Evolutionary conservation across 768 basidiomycete genomes (phyloP).

Genomic region (Mycena sanguinolenta): DNA sequence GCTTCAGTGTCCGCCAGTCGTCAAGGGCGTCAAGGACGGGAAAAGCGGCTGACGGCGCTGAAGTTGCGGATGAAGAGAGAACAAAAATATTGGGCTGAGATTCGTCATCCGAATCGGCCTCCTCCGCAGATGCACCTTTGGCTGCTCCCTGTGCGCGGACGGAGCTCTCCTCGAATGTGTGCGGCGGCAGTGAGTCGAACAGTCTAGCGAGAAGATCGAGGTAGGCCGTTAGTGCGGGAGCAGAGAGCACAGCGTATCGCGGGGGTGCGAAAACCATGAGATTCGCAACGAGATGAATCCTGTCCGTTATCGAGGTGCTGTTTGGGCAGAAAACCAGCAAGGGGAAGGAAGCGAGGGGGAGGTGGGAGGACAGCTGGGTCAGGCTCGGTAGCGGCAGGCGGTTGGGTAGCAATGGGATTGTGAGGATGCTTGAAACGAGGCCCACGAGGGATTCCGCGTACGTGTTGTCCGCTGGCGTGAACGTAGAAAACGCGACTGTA

Average conservation of each 20-base stretch:
- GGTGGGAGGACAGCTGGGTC: slow-evolving; percentile 70
- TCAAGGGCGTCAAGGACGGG: slow-evolving; percentile 66
- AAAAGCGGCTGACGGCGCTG: slow-evolving; percentile 39
- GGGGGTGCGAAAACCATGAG: slow-evolving; percentile 74
- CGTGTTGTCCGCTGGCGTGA: slow-evolving; percentile 38
- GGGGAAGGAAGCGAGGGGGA: slow-evolving; percentile 64
- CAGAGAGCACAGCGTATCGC: slow-evolving; percentile 65
- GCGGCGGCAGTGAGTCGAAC: slow-evolving; percentile 65
- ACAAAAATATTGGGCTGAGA: slow-evolving; percentile 48
- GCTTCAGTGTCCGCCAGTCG: slow-evolving; percentile 75
- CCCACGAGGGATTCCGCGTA: slow-evolving; percentile 52
- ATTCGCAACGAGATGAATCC: slow-evolving; percentile 80
- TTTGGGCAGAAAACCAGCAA: slow-evolving; percentile 47
- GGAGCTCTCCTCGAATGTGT: slow-evolving; percentile 63
- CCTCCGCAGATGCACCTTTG: slow-evolving; percentile 35
- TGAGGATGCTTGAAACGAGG: slow-evolving; percentile 70
- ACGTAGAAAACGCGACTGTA: slow-evolving; percentile 54
- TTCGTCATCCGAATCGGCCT: slow-evolving; percentile 51
- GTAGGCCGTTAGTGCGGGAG: slow-evolving; percentile 64
- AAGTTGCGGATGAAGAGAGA: slow-evolving; percentile 52
- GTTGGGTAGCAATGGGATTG: slow-evolving; percentile 84
- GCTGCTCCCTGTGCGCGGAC: slow-evolving; percentile 29
- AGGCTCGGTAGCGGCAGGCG: slow-evolving; percentile 75
- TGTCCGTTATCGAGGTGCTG: slow-evolving; percentile 46
- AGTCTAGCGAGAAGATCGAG: slow-evolving; percentile 65